Evolutionary conservation across 78 protist species (phyloP), one percentile per base, ranked within the genome.

Genomic region (Speleostelium caveatum): DNA sequence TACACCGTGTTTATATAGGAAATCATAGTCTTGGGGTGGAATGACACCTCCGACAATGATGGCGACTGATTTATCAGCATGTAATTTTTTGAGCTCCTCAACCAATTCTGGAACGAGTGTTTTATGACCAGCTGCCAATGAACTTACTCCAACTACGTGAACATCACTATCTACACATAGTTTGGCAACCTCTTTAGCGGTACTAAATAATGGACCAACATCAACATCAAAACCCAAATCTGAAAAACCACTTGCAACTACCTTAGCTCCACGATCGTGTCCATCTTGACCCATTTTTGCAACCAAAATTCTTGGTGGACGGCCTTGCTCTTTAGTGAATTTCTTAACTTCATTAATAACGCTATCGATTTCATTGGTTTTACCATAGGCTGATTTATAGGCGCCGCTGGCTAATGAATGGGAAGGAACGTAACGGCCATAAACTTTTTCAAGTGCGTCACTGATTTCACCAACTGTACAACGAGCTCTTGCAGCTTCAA

Each of bases 261-360:
- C 99, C 73, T 97, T 97, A 19, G 99, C 99, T 38, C 99, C 99
- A 12, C 99, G 86, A 62, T 98, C 99, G 77, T 98, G 99, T 3
- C 99, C 99, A 53, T 98, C 99, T 87, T 97, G 98, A 51, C 99
- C 99, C 97, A 98, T 95, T 83, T 98, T 97, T 8, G 98, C 98
- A 10, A 98, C 92, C 16, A 98, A 75, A 26, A 98, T 95, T 16
- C 99, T 90, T 22, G 99, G 99, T 55, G 98, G 96, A 8, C 99
- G 76, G 36, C 99, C 99, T 21, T 94, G 78, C 1, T 66, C 41
- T 65, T 83, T 75, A 0, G 63, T 78, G 74, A 97, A 97, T 4
- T 39, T 36, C n/a, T 90, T 53, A 32, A 96, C 96, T 1, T 17
- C 73, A 10, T 73, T 39, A 1, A 63, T 35, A 17, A 91, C 95